Evolutionary conservation across 2,329 filamentous ascomycete genomes (phyloP), one percentile per base, ranked within the genome.

Genomic region (Chaetomium globosum): DNA sequence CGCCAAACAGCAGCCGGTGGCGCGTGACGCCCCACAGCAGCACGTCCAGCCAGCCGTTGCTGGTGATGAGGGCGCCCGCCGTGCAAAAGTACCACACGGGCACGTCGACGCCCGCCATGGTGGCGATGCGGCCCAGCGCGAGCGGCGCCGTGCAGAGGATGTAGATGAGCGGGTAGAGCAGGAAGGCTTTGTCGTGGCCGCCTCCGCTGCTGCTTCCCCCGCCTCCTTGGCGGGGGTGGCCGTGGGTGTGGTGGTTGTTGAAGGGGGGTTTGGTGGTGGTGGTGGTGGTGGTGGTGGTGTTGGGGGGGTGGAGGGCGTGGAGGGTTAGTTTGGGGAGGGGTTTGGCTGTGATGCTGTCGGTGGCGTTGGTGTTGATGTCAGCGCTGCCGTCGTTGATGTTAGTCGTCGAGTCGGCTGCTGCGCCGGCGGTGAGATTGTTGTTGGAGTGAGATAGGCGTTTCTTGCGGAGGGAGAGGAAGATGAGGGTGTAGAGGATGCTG

Each of bases 141-240:
- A 89, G 77, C 0, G 87, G 87, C 0, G 86, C 77, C 0, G 86
- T 89, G 73, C 86, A 86, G 26, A 87, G 64, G 36, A 87, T 79
- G 71, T 88, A 89, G 67, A 88, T 83, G 61, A 87, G 69, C 0
- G 87, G 87, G 68, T 89, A 89, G 7, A 86, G 77, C 39, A 87
- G 84, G 68, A 88, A 83, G 36, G 81, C 76, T 0, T 75, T 76
- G 63, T 77, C 75, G 61, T 74, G 69, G 57, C 70, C 53, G 16
- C 13, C 52, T 7, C 31, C 9, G 21, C 16, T 12, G 21, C 8
- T 52, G 21, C 3, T 9, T 13, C n/a, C n/a, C n/a, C n/a, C n/a
- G 46, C 39, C 4, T 12, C 16, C 4, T 16, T 21, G 30, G n/a
- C n/a, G n/a, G n/a, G 53, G 53, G 7, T 6, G 31, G 53, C n/a